Evolutionary conservation across 495 filamentous ascomycete genomes (phyloP), one percentile per base, ranked within the genome.

Genomic region (Daldinia childiae): DNA sequence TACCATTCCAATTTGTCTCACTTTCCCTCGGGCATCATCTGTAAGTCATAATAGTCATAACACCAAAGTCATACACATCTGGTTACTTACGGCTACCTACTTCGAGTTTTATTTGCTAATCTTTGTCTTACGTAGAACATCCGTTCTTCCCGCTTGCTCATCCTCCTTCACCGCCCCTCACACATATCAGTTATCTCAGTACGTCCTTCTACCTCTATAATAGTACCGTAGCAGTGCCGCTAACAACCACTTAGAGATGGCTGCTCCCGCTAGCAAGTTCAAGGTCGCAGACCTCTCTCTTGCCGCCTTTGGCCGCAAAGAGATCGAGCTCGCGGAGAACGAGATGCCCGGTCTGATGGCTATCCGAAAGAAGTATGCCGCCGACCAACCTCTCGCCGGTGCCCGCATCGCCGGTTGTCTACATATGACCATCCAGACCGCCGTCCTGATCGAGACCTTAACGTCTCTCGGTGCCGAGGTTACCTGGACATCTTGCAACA

Each of bases 361-460:
- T 75, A 98, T 95, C 78, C 90, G 95, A 80, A 75, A 79, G 72
- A 97, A 97, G 86, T 99, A 99, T 79, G 92, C 90, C 75, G 78
- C 81, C 52, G 96, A 97, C 82, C 96, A 98, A 89, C 95, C 95
- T 71, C 87, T 99, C 76, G 90, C 89, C 73, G 95, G 94, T 82
- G 81, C 84, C 77, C 89, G 92, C 69, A 98, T 99, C 81, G 95
- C 96, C 74, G 95, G 95, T 79, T 99, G 95, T 83, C 86, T 99
- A 75, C 95, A 99, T 90, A 98, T 98, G 96, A 98, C 96, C 80
- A 98, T 99, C 84, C 95, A 99, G 87, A 99, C 95, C 70, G 95
- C 95, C 68, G 95, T 99, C 75, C 90, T 99, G 70, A 99, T 99
- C 78, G 95, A 99, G 90, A 99, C 96, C 62, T 90, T 99, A 78